phyloP scores from a whole-genome alignment of 495 filamentous ascomycete species.

The Lasiosphaeria hispida region DNA sequence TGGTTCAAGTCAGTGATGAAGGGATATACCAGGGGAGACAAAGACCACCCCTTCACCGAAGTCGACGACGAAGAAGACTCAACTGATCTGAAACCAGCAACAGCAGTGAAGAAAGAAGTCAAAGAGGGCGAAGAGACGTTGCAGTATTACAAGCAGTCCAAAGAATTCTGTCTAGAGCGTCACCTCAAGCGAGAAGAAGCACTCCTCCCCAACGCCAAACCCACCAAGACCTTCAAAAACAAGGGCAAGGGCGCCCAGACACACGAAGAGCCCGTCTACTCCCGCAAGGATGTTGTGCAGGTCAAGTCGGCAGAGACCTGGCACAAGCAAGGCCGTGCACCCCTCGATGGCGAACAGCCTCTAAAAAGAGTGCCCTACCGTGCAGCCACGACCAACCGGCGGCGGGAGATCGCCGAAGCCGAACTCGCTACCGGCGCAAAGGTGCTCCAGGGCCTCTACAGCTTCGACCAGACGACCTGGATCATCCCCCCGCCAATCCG shows the following conservation, averaged over 20 bases:
- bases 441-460: constrained; percentile 81
- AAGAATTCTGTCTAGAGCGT: constrained; percentile 79
- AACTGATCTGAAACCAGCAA: constrained; percentile 67
- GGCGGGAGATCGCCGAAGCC: constrained; percentile 84
- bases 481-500: constrained; percentile 83
- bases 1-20: constrained; percentile 83
- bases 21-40: constrained; percentile 61
- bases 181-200: constrained; percentile 94
- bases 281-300: constrained; percentile 71
- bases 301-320: constrained; percentile 94
- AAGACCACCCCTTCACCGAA: constrained; percentile 54
- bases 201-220: constrained; percentile 62
- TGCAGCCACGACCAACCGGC: constrained; percentile 82
- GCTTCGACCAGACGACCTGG: constrained; percentile 83
- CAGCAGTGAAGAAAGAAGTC: constrained; percentile 67
- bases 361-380: constrained; percentile 87
- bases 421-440: constrained; percentile 76
- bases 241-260: constrained; percentile 62
- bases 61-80: constrained; percentile 76
- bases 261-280: constrained; percentile 77
- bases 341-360: constrained; percentile 65
- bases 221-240: constrained; percentile 70
- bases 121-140: constrained; percentile 76
- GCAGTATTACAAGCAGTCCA: constrained; percentile 80
- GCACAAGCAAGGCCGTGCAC: constrained; percentile 90